phyloP scores from a whole-genome alignment of 1,284 basidiomycete genomes.

The Cryptococcus sp. region DNA sequence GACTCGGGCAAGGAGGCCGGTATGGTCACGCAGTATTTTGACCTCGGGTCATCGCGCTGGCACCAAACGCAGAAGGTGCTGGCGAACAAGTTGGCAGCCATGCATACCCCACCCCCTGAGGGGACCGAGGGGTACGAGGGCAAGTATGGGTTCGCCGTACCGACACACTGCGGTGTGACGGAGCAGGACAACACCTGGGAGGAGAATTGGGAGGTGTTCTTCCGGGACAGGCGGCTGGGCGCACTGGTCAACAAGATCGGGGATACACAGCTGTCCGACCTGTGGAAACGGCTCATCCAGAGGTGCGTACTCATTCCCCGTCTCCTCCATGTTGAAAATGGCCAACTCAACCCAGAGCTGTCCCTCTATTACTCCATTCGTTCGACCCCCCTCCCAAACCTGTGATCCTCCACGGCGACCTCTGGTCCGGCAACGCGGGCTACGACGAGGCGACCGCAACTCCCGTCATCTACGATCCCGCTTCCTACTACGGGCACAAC shows the following conservation, averaged over 20 bases:
- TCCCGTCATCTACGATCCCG: slow-evolving; percentile 77
- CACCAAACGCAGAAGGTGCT: slow-evolving; percentile 41
- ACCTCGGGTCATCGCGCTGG: slow-evolving; percentile 51
- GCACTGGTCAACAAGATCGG: slow-evolving; percentile 56
- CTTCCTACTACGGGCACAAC: slow-evolving; percentile 77
- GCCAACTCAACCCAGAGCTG: slow-evolving; percentile 56
- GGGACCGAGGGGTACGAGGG: slow-evolving; percentile 34
- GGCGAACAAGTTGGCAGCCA: slow-evolving; percentile 59
- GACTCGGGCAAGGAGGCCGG: slow-evolving; percentile 49
- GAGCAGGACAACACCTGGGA: slow-evolving; percentile 74
- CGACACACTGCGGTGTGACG: slow-evolving; percentile 77
- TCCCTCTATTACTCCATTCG: slow-evolving; percentile 66
- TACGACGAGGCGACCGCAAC: slow-evolving; percentile 55
- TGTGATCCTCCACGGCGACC: slow-evolving; percentile 77
- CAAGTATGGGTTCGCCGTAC: slow-evolving; percentile 69
- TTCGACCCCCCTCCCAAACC: slow-evolving; percentile 60
- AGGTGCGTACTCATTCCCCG: slow-evolving; percentile 54
- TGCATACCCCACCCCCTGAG: slow-evolving; percentile 54
- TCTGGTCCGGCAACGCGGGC: slow-evolving; percentile 63
- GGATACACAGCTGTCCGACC: slow-evolving; percentile 54
- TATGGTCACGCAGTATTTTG: slow-evolving; percentile 67
- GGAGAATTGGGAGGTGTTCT: slow-evolving; percentile 65
- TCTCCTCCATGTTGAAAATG: neutral
- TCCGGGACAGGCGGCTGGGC: slow-evolving; percentile 59
- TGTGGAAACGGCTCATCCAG: slow-evolving; percentile 58